Evolutionary conservation across 768 basidiomycete genomes (phyloP).

Genomic region (Phlebiopsis gigantea): DNA sequence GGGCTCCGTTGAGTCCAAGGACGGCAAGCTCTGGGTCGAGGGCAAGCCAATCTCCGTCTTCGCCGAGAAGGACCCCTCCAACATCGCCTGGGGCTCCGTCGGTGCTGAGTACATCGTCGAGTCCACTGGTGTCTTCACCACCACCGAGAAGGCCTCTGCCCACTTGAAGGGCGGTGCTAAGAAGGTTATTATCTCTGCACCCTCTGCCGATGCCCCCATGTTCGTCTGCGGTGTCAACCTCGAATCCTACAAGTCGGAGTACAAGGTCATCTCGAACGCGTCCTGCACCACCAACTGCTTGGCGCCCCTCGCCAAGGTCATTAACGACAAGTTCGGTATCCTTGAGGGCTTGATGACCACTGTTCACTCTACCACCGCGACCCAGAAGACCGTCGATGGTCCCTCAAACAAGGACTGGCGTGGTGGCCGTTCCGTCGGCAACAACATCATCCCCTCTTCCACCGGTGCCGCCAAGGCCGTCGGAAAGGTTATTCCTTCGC

Average conservation of each 20-base stretch:
- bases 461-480: conserved; percentile 99
- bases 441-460: conserved; percentile 99
- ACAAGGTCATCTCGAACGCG: conserved; percentile 95
- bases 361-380: not conserved
- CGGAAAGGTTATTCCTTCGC: conserved; percentile 92
- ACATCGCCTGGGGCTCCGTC: conserved; percentile 75
- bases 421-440: conserved; percentile 90
- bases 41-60: conserved; percentile 73
- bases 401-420: conserved; percentile 97
- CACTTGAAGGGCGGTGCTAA: conserved; percentile 99
- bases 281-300: conserved; percentile 99
- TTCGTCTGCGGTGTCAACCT: conserved; percentile 95
- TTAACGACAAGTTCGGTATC: conserved; percentile 96
- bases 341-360: conserved; percentile 84
- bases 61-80: conserved; percentile 81
- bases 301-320: conserved; percentile 97
- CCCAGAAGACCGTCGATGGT: conserved; percentile 56
- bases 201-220: conserved; percentile 96
- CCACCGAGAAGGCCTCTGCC: conserved; percentile 84
- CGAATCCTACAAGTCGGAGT: conserved; percentile 82
- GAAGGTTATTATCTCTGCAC: conserved; percentile 99
- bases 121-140: conserved; percentile 99
- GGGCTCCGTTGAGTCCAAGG: conserved; percentile 74
- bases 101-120: conserved; percentile 95
- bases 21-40: conserved; percentile 86